Evolutionary conservation across 73 alveolate species (phyloP).

Genomic region (Tetrahymena elliotti): DNA sequence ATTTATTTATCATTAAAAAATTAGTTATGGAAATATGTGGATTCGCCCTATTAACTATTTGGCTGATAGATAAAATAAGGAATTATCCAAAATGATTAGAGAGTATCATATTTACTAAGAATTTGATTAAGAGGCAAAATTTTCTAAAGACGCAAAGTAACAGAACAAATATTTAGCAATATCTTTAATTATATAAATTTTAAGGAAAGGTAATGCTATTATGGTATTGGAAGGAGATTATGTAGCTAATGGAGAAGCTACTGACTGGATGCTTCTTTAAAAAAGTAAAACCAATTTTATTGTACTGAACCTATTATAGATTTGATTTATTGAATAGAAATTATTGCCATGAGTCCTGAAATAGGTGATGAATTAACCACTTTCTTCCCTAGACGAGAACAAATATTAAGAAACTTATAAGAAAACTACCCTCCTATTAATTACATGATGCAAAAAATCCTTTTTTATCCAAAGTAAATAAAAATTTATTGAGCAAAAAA

Average conservation of each 20-base stretch:
- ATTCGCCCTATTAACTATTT: background rate
- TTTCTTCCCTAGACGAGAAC: background rate
- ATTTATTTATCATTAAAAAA: background rate
- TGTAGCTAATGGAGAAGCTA: background rate
- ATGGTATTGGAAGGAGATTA: background rate
- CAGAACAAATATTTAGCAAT: background rate
- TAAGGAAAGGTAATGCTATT: background rate
- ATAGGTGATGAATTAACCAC: background rate
- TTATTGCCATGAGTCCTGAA: background rate
- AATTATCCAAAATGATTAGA: background rate
- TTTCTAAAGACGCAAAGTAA: background rate
- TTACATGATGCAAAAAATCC: background rate
- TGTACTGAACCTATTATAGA: background rate
- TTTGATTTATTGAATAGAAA: background rate
- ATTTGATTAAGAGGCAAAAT: background rate
- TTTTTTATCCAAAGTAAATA: background rate
- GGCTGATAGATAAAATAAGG: background rate
- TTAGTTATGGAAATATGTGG: background rate
- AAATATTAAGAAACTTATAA: background rate
- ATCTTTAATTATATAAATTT: background rate
- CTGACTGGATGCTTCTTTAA: background rate
- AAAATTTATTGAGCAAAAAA: background rate
- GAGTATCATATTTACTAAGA: background rate
- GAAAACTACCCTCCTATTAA: background rate
- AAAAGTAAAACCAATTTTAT: background rate